phyloP scores from a whole-genome alignment of 139 green algal species.

The Chlamydomonas sp. region DNA sequence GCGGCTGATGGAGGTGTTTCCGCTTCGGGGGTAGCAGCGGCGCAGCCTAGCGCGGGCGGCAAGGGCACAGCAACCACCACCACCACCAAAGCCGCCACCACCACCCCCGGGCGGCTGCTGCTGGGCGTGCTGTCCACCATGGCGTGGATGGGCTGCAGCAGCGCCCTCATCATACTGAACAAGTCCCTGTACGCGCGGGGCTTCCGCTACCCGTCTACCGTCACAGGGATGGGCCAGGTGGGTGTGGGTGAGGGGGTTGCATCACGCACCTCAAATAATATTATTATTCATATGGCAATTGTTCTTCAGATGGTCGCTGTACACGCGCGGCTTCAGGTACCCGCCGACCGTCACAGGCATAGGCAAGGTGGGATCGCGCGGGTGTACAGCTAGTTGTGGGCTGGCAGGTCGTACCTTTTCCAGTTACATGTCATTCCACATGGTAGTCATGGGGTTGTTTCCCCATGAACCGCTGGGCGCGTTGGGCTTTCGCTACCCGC shows the following conservation, averaged over 20 bases:
- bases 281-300: neutral
- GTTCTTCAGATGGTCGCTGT: neutral
- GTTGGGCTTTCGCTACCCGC: no score
- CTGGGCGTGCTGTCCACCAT: slow-evolving; percentile 30
- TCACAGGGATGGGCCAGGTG: slow-evolving; percentile 69
- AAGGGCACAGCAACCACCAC: neutral
- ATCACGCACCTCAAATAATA: neutral
- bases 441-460: no score
- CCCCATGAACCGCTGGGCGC: no score
- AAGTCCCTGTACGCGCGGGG: slow-evolving; percentile 67
- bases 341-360: neutral
- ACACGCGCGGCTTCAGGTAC: neutral
- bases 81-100: neutral
- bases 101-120: neutral
- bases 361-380: neutral
- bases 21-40: neutral
- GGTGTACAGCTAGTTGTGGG: neutral
- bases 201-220: slow-evolving; percentile 68
- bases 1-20: neutral
- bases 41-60: neutral
- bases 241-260: slow-evolving; percentile 12
- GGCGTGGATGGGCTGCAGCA: slow-evolving; percentile 65
- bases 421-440: neutral
- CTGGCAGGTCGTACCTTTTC: slow-evolving; percentile 24
- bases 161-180: slow-evolving; percentile 76